Percentiles rank a stretch among this genome's conserved stretches.
Conservation (phyloP, 169 alveolate species). For the Plasmodium cynomolgi region DNA sequence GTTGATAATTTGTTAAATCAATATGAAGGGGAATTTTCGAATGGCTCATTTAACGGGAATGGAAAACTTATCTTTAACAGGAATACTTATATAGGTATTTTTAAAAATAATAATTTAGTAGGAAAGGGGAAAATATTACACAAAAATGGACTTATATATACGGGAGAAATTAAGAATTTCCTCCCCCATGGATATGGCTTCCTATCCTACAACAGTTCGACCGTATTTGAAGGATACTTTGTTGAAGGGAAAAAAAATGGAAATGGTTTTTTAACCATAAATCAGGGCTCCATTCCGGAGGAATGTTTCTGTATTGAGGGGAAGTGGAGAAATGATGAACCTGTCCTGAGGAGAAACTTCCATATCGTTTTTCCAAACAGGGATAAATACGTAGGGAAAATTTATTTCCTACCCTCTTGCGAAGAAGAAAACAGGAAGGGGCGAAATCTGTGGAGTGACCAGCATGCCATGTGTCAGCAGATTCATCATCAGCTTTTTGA, state of each 20-base stretch:
- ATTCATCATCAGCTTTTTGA: conserved; percentile 21
- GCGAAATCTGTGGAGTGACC: conserved; percentile 13
- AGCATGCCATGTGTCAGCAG: conserved; percentile 12
- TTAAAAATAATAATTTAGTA: conserved; percentile 64
- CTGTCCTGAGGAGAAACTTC: conserved; percentile 49
- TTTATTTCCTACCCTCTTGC: conserved; percentile 17
- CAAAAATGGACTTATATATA: conserved; percentile 52
- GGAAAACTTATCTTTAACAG: conserved; percentile 68
- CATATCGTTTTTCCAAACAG: conserved; percentile 56
- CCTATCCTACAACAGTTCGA: conserved; percentile 32
- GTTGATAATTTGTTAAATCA: conserved; percentile 68
- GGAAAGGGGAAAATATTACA: conserved; percentile 71
- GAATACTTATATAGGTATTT: conserved; percentile 66
- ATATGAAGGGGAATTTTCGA: conserved; percentile 71
- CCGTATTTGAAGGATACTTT: conserved; percentile 59
- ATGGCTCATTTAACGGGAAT: conserved; percentile 72
- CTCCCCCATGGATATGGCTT: conserved; percentile 76
- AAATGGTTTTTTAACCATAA: conserved; percentile 66
- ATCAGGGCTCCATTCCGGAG: conserved; percentile 8
- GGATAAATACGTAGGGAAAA: conserved; percentile 69
- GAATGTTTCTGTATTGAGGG: conserved; percentile 51
- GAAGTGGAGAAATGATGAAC: conserved; percentile 65
- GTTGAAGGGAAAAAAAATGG: conserved; percentile 71
- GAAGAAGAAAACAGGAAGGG: neutral
- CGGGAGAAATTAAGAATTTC: conserved; percentile 62